A percentile compares a stretch with the other conserved stretches of the same genome.
Conservation (phyloP, 2,329 filamentous ascomycete genomes). For the Colletotrichum gloeosporioides region DNA sequence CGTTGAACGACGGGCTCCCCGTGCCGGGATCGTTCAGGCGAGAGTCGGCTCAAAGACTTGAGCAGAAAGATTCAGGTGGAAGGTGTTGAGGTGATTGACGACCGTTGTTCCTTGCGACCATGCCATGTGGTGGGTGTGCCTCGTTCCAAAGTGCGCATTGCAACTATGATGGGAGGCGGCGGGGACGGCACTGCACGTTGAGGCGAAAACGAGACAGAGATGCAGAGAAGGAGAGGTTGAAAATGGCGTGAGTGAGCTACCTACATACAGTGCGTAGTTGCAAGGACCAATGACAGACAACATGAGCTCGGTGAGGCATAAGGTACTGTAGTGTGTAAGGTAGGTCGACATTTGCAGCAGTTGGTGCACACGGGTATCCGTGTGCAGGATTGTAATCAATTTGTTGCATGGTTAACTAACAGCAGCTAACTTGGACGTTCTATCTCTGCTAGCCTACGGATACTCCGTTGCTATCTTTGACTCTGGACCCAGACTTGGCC, state of each 20-base stretch:
- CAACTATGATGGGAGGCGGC: not conserved
- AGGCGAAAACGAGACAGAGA: not conserved
- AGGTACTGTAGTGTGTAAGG: too few species aligned
- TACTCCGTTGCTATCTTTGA: not conserved
- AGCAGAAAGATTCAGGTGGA: too few species aligned
- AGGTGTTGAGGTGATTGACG: too few species aligned
- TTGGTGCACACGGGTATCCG: too few species aligned
- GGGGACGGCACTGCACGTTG: not conserved
- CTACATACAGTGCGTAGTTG: too few species aligned
- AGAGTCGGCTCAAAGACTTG: not conserved
- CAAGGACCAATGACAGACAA: too few species aligned
- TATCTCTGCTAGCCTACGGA: not conserved
- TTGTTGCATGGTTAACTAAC: not conserved
- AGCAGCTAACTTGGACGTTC: not conserved
- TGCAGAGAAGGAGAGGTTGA: not conserved
- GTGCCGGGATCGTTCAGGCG: not conserved
- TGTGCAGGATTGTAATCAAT: too few species aligned
- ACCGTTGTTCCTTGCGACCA: too few species aligned
- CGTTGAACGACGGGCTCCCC: not conserved
- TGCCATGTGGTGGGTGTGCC: too few species aligned
- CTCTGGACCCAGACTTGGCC: not conserved
- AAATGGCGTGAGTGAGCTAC: not conserved
- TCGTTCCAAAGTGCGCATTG: not conserved
- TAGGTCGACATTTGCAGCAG: too few species aligned
- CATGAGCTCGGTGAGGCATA: not conserved